Evolutionary conservation across 345 rosid species (phyloP).

Genomic region (Citrus cavaleriei): DNA sequence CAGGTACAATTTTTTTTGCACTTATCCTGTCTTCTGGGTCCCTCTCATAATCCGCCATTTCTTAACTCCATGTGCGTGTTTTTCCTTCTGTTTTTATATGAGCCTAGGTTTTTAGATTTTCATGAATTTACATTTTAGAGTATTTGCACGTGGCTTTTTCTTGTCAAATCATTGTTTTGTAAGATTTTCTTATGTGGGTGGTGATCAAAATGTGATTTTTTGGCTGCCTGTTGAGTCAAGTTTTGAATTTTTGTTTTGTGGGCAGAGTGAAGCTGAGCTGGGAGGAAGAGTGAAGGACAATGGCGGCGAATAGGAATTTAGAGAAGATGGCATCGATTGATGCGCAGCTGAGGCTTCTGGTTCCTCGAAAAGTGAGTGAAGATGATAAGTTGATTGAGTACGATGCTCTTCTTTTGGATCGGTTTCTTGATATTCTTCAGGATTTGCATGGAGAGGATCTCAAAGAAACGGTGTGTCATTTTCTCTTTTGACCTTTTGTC

Average conservation of each 20-base stretch:
- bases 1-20: conserved; percentile 9
- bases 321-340: conserved; percentile 97
- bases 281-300: conserved; percentile 11
- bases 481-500: neutral
- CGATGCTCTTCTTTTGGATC: conserved; percentile 91
- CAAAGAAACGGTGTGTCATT: conserved; percentile 66
- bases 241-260: neutral
- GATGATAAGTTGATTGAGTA: conserved; percentile 96
- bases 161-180: neutral
- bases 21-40: conserved; percentile 12
- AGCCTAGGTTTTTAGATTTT: neutral
- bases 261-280: neutral
- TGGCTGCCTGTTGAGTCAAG: neutral
- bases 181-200: neutral
- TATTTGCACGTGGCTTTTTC: neutral
- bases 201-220: neutral
- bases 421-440: conserved; percentile 93
- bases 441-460: conserved; percentile 96
- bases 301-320: conserved; percentile 56
- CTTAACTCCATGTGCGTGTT: too few relatives aligned
- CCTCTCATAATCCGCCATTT: neutral
- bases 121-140: neutral
- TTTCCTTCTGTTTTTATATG: neutral
- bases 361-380: conserved; percentile 82
- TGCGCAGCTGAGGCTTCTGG: conserved; percentile 84